Evolutionary conservation across 805 yeast species (phyloP).

Genomic region (Peterozyma xylosa): DNA sequence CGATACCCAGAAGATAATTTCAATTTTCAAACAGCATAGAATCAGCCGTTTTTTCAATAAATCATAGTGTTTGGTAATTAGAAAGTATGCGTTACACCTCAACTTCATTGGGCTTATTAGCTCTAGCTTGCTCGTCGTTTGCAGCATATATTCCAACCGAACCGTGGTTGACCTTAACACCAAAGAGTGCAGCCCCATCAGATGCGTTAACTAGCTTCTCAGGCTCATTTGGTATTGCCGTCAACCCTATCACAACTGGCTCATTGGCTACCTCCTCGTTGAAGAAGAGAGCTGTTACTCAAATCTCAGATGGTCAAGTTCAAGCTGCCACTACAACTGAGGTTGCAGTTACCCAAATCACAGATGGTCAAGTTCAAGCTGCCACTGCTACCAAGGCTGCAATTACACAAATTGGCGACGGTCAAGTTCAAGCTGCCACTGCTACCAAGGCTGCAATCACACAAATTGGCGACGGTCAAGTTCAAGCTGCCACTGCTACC

Average conservation of each 20-base stretch:
- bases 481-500: slow-evolving; percentile 21
- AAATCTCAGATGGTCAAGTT: slow-evolving; percentile 39
- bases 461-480: slow-evolving; percentile 30
- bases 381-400: slow-evolving; percentile 26
- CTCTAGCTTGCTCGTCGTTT: slow-evolving; percentile 13
- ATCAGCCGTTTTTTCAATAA: too few relatives aligned
- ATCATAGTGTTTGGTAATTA: too few relatives aligned
- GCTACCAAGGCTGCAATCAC: slow-evolving; percentile 16
- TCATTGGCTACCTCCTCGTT: slow-evolving; percentile 10
- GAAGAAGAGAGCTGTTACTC: slow-evolving; percentile 22
- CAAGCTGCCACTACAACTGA: slow-evolving; percentile 29
- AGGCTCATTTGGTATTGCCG: slow-evolving; percentile 53
- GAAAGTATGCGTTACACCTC: too few relatives aligned
- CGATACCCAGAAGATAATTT: too few relatives aligned
- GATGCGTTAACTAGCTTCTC: slow-evolving; percentile 52
- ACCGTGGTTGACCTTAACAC: slow-evolving; percentile 65
- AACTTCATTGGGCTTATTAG: too few relatives aligned
- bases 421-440: slow-evolving; percentile 34
- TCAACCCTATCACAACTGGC: too few relatives aligned
- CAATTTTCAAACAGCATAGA: too few relatives aligned
- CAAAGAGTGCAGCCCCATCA: slow-evolving; percentile 37
- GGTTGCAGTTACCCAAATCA: slow-evolving; percentile 31
- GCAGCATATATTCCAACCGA: slow-evolving; percentile 53
- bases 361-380: slow-evolving; percentile 41
- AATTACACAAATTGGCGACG: slow-evolving; percentile 41